A percentile compares a stretch with the other conserved stretches of the same genome.
Conservation (phyloP, 148 eudicot species). For the Rhododendron williamsianum region DNA sequence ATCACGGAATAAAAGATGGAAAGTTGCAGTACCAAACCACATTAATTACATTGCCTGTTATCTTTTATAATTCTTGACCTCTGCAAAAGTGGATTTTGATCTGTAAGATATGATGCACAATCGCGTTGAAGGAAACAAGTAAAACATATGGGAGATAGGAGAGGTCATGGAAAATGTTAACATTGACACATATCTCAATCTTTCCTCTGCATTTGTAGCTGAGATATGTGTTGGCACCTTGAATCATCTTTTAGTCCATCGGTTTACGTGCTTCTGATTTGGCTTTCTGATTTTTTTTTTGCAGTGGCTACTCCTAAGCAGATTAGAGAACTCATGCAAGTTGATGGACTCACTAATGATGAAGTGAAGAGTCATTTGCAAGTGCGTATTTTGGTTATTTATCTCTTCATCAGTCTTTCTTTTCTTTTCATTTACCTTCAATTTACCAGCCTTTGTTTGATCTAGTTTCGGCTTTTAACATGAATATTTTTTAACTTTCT, state of each 20-base stretch:
- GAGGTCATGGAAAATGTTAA: background rate
- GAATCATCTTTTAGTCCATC: background rate
- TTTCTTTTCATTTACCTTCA: background rate
- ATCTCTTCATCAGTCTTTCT: background rate
- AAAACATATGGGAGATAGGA: background rate
- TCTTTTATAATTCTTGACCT: background rate
- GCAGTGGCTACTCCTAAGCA: slow-evolving; percentile 95
- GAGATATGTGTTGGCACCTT: background rate
- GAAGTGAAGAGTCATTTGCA: slow-evolving; percentile 95
- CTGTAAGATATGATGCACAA: background rate
- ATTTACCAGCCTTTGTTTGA: background rate
- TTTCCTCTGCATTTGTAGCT: background rate
- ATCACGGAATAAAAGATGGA: background rate
- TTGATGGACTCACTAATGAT: slow-evolving; percentile 86
- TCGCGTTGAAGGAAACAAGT: background rate
- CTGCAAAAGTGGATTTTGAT: background rate
- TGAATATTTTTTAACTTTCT: background rate
- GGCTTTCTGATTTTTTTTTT: slow-evolving; percentile 3
- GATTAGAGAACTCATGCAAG: slow-evolving; percentile 83
- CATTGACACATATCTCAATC: background rate
- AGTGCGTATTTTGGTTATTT: slow-evolving; percentile 29
- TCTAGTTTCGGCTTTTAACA: background rate
- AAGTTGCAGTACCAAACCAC: background rate
- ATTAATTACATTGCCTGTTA: background rate
- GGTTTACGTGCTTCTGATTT: background rate